Evolutionary conservation across 257 asterid genomes (phyloP), one percentile per base, ranked within the genome.

Genomic region (Salvia rosmarinus): DNA sequence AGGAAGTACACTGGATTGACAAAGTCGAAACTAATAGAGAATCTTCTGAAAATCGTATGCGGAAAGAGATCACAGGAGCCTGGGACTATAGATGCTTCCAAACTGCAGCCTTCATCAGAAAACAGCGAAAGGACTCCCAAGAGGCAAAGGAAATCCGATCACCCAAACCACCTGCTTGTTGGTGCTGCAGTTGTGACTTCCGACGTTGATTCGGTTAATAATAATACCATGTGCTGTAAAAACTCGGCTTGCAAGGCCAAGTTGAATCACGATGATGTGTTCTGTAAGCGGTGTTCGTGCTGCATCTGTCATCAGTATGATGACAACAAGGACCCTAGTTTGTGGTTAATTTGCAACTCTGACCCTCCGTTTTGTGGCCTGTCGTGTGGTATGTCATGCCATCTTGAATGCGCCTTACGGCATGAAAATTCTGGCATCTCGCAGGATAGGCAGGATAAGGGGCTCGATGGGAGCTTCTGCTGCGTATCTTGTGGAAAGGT

Each of bases 201-300:
- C 14, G 78, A 62, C 39, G 47, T 21, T 34, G 81, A 78, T 78
- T 78, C 58, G 30, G 79, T 70, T 44, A 75, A 39, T 39, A 39
- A 64, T 56, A 39, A 64, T 56, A 30, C 79, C 17, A 49, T 77
- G 43, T 69, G 75, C 25, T 91, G 98, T 78, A 79, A 80, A 56
- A 91, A 91, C 60, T 83, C 86, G 23, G 93, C 95, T 11, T 91
- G 97, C 80, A 83, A 83, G 84, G 97, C 95, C 73, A 79, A 81
- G 61, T 55, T 89, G 78, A 82, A 68, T n/a, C 20, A 66, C 0
- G 86, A 51, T 47, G 88, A 86, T 5, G 71, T 21, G 43, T 91
- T 89, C 81, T 91, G 97, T 82, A 91, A 81, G 74, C 63, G 97
- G 75, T 91, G 97, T 76, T 84, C 96, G 9, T 91, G 97, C 81